Evolutionary conservation across 2,329 filamentous ascomycete genomes (phyloP), one percentile per base, ranked within the genome.

Genomic region (Alternaria burnsii): DNA sequence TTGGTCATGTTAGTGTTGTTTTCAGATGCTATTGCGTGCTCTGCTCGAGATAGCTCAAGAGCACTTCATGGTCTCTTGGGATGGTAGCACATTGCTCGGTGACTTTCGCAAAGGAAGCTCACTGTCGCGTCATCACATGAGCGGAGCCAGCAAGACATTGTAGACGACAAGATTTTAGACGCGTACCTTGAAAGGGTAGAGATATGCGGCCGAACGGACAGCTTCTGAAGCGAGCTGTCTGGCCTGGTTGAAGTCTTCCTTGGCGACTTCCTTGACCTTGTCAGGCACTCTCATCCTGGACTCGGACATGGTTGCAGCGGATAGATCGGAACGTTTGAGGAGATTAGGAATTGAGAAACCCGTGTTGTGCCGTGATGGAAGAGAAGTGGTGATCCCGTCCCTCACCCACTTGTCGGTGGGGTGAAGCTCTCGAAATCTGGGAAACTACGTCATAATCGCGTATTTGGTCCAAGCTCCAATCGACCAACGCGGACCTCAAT

Each of bases 151-250:
- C 12, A 42, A 42, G 40, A 42, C 3, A 1, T 9, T 36, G 20
- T 38, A 52, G 18, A 41, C 16, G 16, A 26, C 20, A 26, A 56
- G 44, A 34, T 34, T 41, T 50, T 22, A 51, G 42, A 26, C 57
- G 26, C 60, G 58, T 76, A 85, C 87, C 78, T 87, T 93, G 79
- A 97, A 84, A 26, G 94, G 94, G 79, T 97, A 97, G 65, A 96
- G 79, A 75, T 95, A 97, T 24, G 93, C 88, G 51, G 88, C 87
- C 65, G 93, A 97, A 70, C 84, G 87, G 52, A 89, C 87, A 32
- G 92, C 91, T 71, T 92, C 88, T 41, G 84, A 80, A 42, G 92
- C 84, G 38, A 93, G 82, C 16, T 79, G 79, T 67, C 83, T 87
- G 56, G 91, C 86, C 65, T 89, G 88, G 62, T 87, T 84, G 58